phyloP scores from a whole-genome alignment of 1,284 basidiomycete genomes.

The Megacollybia platyphylla region DNA sequence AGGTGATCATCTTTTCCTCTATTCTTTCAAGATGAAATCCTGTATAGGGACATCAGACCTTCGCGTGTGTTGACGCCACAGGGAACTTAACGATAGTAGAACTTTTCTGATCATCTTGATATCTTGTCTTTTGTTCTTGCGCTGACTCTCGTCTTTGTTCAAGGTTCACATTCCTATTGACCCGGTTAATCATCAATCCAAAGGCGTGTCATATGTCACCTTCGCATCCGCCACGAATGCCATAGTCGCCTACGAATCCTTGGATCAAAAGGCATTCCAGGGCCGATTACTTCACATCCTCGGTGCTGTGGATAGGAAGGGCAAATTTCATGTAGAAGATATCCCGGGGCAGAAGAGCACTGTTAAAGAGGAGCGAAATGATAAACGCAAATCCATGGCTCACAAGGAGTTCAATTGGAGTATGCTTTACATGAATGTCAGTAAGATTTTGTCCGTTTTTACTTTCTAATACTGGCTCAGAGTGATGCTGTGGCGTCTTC shows the following conservation, averaged over 20 bases:
- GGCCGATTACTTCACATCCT: constrained; percentile 87
- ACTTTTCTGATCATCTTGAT: constrained; percentile 18
- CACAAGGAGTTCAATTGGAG: constrained; percentile 93
- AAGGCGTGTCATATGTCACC: constrained; percentile 80
- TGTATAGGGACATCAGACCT: constrained; percentile 28
- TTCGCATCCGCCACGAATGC: constrained; percentile 61
- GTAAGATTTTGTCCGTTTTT: constrained; percentile 20
- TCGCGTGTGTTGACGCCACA: constrained; percentile 23
- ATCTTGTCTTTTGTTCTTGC: constrained; percentile 1
- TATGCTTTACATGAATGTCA: constrained; percentile 94
- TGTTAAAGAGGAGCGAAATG: constrained; percentile 58
- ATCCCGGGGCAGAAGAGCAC: constrained; percentile 35
- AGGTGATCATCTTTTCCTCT: constrained; percentile 12
- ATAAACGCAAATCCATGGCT: constrained; percentile 62
- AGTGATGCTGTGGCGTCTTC: constrained; percentile 82
- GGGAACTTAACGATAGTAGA: constrained; percentile 31
- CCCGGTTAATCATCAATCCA: constrained; percentile 49
- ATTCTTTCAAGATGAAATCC: constrained; percentile 15
- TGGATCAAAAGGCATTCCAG: constrained; percentile 86
- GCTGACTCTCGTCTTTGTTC: neutral
- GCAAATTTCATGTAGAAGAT: constrained; percentile 30
- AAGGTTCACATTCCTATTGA: constrained; percentile 83
- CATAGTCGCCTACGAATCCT: constrained; percentile 59
- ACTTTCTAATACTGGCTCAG: constrained; percentile 25
- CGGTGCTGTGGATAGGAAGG: constrained; percentile 61